Evolutionary conservation across 176 grass and related monocot genomes (phyloP).

Genomic region (Oryza glumipatula): DNA sequence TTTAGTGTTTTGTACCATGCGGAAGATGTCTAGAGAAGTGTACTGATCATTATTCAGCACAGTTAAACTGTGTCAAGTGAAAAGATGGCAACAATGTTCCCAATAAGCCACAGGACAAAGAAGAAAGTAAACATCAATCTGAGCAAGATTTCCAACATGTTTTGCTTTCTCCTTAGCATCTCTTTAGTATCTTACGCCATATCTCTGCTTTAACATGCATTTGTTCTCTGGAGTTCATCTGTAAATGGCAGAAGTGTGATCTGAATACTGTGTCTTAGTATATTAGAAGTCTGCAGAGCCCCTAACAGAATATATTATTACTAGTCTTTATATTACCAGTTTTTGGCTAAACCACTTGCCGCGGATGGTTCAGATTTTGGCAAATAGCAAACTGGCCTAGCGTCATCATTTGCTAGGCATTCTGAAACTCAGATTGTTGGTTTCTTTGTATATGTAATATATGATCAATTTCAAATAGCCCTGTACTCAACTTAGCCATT

Average conservation of each 20-base stretch:
- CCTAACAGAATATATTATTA: not conserved
- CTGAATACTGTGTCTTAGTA: not conserved
- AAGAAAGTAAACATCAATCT: not conserved
- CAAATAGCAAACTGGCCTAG: not conserved
- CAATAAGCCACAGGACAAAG: not conserved
- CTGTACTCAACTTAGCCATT: not conserved
- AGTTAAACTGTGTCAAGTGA: not conserved
- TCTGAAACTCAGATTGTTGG: not conserved
- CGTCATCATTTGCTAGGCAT: not conserved
- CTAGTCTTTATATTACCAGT: not conserved
- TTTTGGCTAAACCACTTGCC: not conserved
- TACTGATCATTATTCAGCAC: not conserved
- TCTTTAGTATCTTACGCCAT: not conserved
- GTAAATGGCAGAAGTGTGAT: not conserved
- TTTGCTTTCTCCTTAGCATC: not conserved
- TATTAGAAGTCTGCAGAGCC: not conserved
- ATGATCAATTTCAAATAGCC: not conserved
- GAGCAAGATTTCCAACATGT: too few species aligned
- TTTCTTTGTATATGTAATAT: not conserved
- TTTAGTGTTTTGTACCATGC: constrained; percentile 3
- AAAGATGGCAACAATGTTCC: not conserved
- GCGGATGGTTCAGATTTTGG: not conserved
- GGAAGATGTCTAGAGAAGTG: constrained; percentile 3
- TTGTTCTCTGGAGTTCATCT: not conserved
- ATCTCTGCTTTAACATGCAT: not conserved